phyloP scores from a whole-genome alignment of 768 basidiomycete genomes.

The Tulasnella sp. region DNA sequence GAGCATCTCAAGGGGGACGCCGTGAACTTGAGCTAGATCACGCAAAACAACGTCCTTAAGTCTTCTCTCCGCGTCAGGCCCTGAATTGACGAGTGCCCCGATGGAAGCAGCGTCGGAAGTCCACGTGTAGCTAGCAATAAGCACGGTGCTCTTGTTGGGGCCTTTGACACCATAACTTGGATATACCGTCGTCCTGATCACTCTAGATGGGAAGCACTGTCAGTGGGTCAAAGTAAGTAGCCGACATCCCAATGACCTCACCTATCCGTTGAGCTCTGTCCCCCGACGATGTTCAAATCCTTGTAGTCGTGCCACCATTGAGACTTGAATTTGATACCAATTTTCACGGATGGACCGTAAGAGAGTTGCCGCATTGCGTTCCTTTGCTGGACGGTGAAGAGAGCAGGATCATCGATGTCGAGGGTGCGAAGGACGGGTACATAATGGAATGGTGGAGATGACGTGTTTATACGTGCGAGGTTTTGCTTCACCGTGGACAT shows the following conservation, averaged over 20 bases:
- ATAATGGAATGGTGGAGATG: conserved; percentile 40
- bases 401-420: conserved; percentile 30
- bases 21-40: conserved; percentile 39
- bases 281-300: no score
- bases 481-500: no score
- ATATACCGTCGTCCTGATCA: no score
- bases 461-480: no score
- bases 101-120: conserved; percentile 43
- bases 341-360: conserved; percentile 41
- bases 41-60: conserved; percentile 37
- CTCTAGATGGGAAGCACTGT: no score
- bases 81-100: conserved; percentile 36
- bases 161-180: conserved; percentile 41
- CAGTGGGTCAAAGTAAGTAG: no score
- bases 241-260: no score
- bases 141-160: conserved; percentile 33
- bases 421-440: conserved; percentile 38
- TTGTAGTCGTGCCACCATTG: no score
- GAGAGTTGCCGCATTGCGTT: conserved; percentile 39
- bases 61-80: not conserved
- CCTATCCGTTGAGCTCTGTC: no score
- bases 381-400: conserved; percentile 37
- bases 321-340: conserved; percentile 42
- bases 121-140: conserved; percentile 47
- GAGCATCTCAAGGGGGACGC: conserved; percentile 25